Base-by-base conservation (phyloP, 1,284 basidiomycete species). In the Testicularia cyperi region DNA sequence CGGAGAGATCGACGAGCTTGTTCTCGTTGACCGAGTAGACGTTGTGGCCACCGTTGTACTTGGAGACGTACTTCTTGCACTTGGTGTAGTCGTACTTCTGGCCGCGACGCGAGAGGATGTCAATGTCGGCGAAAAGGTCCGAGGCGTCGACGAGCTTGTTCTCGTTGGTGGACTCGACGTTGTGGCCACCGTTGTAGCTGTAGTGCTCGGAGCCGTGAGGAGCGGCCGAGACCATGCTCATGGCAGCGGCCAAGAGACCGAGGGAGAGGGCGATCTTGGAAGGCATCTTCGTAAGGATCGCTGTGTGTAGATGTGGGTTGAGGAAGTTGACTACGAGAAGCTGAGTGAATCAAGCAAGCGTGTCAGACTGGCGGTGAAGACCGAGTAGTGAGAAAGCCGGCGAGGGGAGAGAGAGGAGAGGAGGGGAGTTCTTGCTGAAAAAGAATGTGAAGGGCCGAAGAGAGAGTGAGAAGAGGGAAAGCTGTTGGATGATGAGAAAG, bases 11-110 rank as follows among this genome's bases (percentile, higher is more conserved):
- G 45, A 63, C 30, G n/a, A 57, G 43, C 54, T 58, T 58, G 60
- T 63, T 63, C 51, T 57, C 49, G 54, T 54, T 58, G 54, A 53
- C 45, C 20, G 39, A 39, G 47, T 57, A 57, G 40, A 58, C 54
- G 54, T 63, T 63, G 60, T 63, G 44, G 5, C 60, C 60, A 16
- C 54, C 60, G 44, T 63, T 54, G 60, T 63, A 63, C n/a, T 38
- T 43, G 2, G 43, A 47, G 45, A 63, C 34, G 54, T 63, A 63
- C 53, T 53, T 57, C 37, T 47, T 42, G 53, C 58, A 62, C 22
- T 26, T 8, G 7, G 26, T 23, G 41, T 55, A 47, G 47, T 52
- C 34, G n/a, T n/a, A n/a, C n/a, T n/a, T n/a, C n/a, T n/a, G n/a
- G 39, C 46, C 41, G 35, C 57, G 57, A 53, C 53, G 56, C 18